Evolutionary conservation across 352 stramenopile species (phyloP), one percentile per base, ranked within the genome.

Genomic region (Pythium brassicae): DNA sequence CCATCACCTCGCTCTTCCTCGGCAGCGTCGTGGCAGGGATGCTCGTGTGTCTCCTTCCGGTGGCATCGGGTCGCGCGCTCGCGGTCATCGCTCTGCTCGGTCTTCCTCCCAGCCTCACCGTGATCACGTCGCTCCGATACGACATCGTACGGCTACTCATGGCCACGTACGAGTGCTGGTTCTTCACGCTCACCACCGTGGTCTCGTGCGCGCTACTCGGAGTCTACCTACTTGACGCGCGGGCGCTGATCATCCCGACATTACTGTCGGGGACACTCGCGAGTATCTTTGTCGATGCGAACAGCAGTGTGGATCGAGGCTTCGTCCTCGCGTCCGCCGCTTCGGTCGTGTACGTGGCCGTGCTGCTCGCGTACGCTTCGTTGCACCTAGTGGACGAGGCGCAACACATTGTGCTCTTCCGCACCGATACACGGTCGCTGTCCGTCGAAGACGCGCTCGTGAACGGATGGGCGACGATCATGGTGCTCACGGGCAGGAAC

Each of bases 121-220:
- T 47, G 6, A 22, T 26, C 42, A 17, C 42, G 42, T 35, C 59
- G 64, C 26, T 27, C n/a, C 42, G 42, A 3, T 47, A 47, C 20
- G 42, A 47, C 9, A 47, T 47, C 20, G 42, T 47, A 8, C 42
- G 42, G 42, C 20, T 47, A n/a, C 20, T 47, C n/a, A 19, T 63
- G 12, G 10, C 5, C n/a, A 71, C 66, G 9, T 74, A 78, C 64
- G 70, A 78, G 42, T 71, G 73, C 35, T 78, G 66, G 64, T 74
- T 75, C 59, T 71, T 76, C 48, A 54, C 66, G 25, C 34, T 57
- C 9, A 35, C 70, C 9, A 67, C 63, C 32, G 20, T 51, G 1
- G n/a, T 55, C 3, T 60, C 58, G 4, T 59, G 57, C 14, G 11
- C 53, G 2, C 34, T 74, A 11, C 61, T 71, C 37, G 46, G 49